Base-by-base conservation (phyloP, 495 filamentous ascomycete species). In the Talaromyces stipitatus region DNA sequence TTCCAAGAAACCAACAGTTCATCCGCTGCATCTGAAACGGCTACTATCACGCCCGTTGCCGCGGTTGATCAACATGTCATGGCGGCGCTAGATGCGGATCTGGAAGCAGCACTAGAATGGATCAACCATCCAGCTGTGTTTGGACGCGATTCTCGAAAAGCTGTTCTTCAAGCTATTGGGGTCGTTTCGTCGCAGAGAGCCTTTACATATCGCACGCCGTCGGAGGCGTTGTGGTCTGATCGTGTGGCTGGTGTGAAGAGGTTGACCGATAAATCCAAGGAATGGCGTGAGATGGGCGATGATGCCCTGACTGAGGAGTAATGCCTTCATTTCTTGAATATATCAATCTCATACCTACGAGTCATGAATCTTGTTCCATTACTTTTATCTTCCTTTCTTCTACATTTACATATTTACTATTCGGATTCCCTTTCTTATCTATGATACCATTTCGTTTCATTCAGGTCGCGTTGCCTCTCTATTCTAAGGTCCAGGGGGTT, bases 81-180 rank as follows among this genome's bases (percentile, higher is more conserved):
- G 63, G 77, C 81, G 18, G 95, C 95, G 4, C 83, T 99, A 14
- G 94, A 97, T 64, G 83, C 88, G 4, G 94, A 97, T 64, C 80
- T 99, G 8, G 89, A 97, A 66, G 78, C 89, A 9, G 85, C 87
- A n/a, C 77, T 99, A n/a, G 94, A 99, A 69, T 99, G 94, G 94
- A 97, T 99, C 67, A 90, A 87, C 63, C 95, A 99, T 66, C 95
- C 94, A 5, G 92, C 92, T 1, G 89, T 97, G 7, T 99, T 99
- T 62, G 84, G 86, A 23, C 84, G 94, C n/a, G 94, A 99, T 69
- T 91, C 88, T 30, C 82, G 94, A 62, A 99, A 99, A 72, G 90
- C 92, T 11, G 92, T 99, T 2, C 78, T 99, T 14, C 95, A 99
- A 66, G 89, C 90, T 24, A 97, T 99, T 60, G 94, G 94, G 32